A percentile compares a stretch with the other conserved stretches of the same genome.
Conservation (phyloP, 306 rosid species). For the Ziziphus jujuba region DNA sequence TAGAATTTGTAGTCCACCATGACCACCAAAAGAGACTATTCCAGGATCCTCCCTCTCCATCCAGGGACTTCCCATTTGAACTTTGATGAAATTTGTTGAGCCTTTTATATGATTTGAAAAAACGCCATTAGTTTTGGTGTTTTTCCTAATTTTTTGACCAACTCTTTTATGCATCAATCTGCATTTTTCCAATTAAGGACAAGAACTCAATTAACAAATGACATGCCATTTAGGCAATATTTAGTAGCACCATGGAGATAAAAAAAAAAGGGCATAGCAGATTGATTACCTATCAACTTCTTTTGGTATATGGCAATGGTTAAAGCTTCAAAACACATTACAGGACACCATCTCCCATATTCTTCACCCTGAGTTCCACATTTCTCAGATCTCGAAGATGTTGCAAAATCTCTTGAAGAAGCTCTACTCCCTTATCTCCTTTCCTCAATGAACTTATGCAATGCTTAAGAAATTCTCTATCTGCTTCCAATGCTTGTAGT, state of each 20-base stretch:
- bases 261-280: background rate
- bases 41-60: slow-evolving; percentile 68
- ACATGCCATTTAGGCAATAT: background rate
- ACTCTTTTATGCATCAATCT: slow-evolving; percentile 33
- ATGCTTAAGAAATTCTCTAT: slow-evolving; percentile 90
- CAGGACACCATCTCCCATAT: slow-evolving; percentile 44
- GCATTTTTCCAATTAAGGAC: slow-evolving; percentile 23
- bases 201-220: slow-evolving; percentile 8
- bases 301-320: background rate
- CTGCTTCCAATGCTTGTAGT: slow-evolving; percentile 83
- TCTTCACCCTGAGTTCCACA: slow-evolving; percentile 65
- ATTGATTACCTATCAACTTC: slow-evolving; percentile 39
- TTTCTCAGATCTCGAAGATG: slow-evolving; percentile 93
- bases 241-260: background rate
- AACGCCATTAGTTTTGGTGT: slow-evolving; percentile 23
- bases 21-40: slow-evolving; percentile 36
- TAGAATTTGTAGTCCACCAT: slow-evolving; percentile 46
- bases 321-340: slow-evolving; percentile 22
- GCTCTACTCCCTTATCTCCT: slow-evolving; percentile 82
- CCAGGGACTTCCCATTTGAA: slow-evolving; percentile 40
- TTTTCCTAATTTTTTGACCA: slow-evolving; percentile 33
- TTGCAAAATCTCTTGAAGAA: slow-evolving; percentile 88
- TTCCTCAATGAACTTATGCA: slow-evolving; percentile 85
- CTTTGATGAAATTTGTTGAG: slow-evolving; percentile 34
- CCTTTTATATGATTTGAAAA: slow-evolving; percentile 19